Evolutionary conservation across 1,284 basidiomycete species (phyloP).

Genomic region (Apiotrichum akiyoshidainum): DNA sequence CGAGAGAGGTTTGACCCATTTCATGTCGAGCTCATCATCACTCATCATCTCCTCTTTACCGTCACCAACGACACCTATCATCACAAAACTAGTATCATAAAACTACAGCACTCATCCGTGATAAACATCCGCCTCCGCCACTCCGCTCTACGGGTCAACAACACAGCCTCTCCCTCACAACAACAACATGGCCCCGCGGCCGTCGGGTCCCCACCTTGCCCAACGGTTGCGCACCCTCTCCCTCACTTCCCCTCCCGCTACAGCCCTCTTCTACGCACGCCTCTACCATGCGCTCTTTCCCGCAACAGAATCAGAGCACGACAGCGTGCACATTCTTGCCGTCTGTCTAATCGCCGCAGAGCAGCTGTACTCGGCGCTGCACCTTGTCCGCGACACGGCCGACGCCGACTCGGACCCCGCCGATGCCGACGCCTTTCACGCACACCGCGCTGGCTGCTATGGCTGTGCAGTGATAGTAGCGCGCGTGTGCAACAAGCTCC

Average conservation of each 20-base stretch:
- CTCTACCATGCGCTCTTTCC: conserved; percentile 40
- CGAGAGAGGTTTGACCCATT: no score
- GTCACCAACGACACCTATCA: background rate
- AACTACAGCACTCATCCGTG: no score
- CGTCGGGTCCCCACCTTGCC: conserved; percentile 32
- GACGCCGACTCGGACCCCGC: conserved; percentile 47
- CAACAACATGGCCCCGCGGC: conserved; percentile 23
- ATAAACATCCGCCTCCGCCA: no score
- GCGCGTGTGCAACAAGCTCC: conserved; percentile 68
- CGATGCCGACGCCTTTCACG: conserved; percentile 43
- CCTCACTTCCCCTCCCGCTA: conserved; percentile 29
- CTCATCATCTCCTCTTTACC: background rate
- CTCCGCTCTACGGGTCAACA: no score
- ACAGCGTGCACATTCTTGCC: conserved; percentile 78
- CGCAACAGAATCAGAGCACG: conserved; percentile 59
- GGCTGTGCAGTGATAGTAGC: conserved; percentile 76
- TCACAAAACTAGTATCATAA: no score
- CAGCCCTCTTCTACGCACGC: conserved; percentile 45
- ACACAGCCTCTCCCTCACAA: background rate
- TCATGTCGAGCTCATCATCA: background rate
- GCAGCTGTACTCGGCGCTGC: conserved; percentile 72
- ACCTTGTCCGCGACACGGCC: conserved; percentile 59
- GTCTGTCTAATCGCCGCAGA: conserved; percentile 68
- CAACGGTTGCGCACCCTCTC: conserved; percentile 37
- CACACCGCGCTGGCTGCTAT: conserved; percentile 53